These are phyloP conservation scores for Leucosporidium yakuticum DNA, from an alignment of 768 basidiomycete genomes.

Conservation along the genomic window DNA sequence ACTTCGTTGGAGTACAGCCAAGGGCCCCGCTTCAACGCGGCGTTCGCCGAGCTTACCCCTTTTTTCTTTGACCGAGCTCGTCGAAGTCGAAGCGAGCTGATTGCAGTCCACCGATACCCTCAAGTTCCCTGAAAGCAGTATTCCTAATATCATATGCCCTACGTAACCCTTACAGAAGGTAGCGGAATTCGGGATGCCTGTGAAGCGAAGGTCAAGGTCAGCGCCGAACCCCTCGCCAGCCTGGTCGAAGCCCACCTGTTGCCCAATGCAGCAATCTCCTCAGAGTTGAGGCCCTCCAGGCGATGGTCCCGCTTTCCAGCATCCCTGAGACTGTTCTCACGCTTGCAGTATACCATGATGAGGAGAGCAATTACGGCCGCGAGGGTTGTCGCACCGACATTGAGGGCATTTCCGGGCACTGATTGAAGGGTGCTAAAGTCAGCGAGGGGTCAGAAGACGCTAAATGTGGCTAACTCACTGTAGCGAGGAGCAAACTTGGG, in stretches of 20 bases:
- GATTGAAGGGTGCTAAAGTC: not conserved
- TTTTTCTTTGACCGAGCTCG: too few species aligned
- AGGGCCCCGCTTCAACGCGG: too few species aligned
- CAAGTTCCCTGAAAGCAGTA: too few species aligned
- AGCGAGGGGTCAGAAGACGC: not conserved
- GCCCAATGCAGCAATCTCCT: conserved; percentile 33
- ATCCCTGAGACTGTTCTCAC: conserved; percentile 38
- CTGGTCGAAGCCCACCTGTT: not conserved
- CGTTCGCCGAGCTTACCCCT: too few species aligned
- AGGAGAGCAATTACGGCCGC: not conserved
- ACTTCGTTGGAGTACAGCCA: too few species aligned
- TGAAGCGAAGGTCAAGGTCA: too few species aligned
- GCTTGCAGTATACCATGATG: conserved; percentile 32
- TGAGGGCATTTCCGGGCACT: conserved; percentile 34
- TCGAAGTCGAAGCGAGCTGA: too few species aligned
- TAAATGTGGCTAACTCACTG: too few species aligned
- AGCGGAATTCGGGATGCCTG: conserved; percentile 39
- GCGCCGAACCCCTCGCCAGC: too few species aligned
- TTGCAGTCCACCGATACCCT: too few species aligned
- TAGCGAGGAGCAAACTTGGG: conserved; percentile 5
- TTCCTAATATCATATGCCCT: too few species aligned
- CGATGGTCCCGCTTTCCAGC: conserved; percentile 36
- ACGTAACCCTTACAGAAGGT: conserved; percentile 4
- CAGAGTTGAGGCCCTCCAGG: conserved; percentile 35
- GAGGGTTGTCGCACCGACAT: conserved; percentile 6